phyloP scores from a whole-genome alignment of 2,329 filamentous ascomycete species.

The Arthrobotrys conoides region DNA sequence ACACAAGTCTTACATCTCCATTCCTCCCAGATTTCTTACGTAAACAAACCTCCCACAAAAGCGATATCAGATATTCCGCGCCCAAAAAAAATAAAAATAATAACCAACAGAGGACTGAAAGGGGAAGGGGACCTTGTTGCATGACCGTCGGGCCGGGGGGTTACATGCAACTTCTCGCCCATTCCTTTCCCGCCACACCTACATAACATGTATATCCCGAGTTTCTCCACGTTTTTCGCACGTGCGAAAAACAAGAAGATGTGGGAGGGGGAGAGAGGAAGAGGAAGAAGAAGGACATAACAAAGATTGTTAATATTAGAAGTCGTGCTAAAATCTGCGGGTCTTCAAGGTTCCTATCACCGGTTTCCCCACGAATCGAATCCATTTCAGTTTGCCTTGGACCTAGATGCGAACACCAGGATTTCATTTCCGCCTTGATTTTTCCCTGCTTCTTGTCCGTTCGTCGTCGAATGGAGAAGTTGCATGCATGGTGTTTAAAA shows the following conservation, averaged over 20 bases:
- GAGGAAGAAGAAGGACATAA: background rate
- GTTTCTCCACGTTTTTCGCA: slow-evolving; percentile 60
- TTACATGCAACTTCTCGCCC: slow-evolving; percentile 23
- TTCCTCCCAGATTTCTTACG: slow-evolving; percentile 26
- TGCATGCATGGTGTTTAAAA: slow-evolving; percentile 29
- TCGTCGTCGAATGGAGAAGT: slow-evolving; percentile 12
- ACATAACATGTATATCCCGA: slow-evolving; percentile 31
- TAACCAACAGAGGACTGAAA: slow-evolving; percentile 12
- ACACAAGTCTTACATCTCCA: slow-evolving; percentile 32
- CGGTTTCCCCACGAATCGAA: slow-evolving; percentile 13
- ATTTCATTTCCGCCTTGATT: slow-evolving; percentile 11
- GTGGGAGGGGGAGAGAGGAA: background rate
- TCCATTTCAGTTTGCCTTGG: background rate
- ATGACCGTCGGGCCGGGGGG: slow-evolving; percentile 3
- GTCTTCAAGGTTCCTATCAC: slow-evolving; percentile 11
- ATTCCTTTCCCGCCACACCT: slow-evolving; percentile 29
- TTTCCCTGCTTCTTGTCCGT: slow-evolving; percentile 18
- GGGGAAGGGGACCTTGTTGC: slow-evolving; percentile 13
- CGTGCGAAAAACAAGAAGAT: slow-evolving; percentile 42
- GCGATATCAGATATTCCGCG: background rate
- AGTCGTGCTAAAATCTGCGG: slow-evolving; percentile 19
- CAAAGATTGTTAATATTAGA: slow-evolving; percentile 1
- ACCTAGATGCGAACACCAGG: slow-evolving; percentile 13
- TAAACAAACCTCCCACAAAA: slow-evolving; percentile 23
- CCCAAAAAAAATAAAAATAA: slow-evolving; percentile 1